Percentiles rank a stretch among this genome's conserved stretches.
Conservation (phyloP, 2,329 filamentous ascomycete genomes). For the Ophiocordyceps camponoti-floridani region DNA sequence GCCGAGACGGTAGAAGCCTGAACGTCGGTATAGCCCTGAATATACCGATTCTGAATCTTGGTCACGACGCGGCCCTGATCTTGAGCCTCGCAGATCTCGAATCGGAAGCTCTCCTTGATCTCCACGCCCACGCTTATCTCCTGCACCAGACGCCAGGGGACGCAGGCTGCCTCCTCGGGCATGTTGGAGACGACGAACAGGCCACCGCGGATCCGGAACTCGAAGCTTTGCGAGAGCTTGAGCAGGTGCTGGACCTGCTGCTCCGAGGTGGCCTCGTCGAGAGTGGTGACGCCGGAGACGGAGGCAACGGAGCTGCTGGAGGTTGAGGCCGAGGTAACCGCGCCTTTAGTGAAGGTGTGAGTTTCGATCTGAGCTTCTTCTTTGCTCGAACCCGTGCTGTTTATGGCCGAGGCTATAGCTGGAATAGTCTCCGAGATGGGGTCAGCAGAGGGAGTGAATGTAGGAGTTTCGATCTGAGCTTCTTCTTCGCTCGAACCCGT, state of each 20-base stretch:
- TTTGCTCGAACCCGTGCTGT: no score
- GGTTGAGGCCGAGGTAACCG: no score
- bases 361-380: no score
- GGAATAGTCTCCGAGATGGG: no score
- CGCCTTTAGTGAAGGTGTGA: no score
- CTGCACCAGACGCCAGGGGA: neutral
- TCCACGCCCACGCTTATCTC: neutral
- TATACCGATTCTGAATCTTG: neutral
- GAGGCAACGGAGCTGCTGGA: no score
- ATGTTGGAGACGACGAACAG: neutral
- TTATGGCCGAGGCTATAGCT: no score
- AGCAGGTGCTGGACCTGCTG: neutral
- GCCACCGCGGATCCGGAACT: neutral
- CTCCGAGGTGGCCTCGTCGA: neutral
- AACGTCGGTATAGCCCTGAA: neutral
- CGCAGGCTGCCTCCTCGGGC: neutral
- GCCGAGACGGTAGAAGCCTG: neutral
- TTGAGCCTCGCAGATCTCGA: neutral
- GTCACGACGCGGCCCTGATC: constrained; percentile 1
- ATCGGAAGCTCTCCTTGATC: neutral
- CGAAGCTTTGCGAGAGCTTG: neutral
- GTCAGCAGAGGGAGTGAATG: no score
- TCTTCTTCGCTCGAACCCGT: no score
- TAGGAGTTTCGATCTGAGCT: no score
- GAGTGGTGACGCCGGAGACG: no score